Percentiles rank a stretch among this genome's conserved stretches.
These are phyloP conservation scores for Dryadomyces sulphureus DNA, from an alignment of 2,329 filamentous ascomycete species.

Conservation along the genomic window DNA sequence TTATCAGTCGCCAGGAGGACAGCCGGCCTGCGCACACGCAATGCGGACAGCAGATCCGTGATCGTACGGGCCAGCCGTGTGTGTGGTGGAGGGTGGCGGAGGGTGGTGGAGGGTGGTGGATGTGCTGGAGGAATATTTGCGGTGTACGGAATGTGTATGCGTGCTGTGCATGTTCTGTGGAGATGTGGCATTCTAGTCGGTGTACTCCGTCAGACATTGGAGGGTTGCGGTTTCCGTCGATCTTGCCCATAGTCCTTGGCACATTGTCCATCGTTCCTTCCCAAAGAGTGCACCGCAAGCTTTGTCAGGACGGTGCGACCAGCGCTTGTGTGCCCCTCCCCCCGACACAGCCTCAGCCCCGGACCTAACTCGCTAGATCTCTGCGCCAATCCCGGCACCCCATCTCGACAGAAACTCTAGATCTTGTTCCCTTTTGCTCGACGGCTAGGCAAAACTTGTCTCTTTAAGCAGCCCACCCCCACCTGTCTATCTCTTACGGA, in stretches of 20 bases:
- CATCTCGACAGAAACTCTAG: neutral
- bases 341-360: neutral
- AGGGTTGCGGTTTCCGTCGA: too few species aligned
- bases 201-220: too few species aligned
- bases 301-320: neutral
- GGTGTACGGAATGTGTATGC: too few species aligned
- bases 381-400: neutral
- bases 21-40: neutral
- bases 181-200: too few species aligned
- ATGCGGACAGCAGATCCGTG: neutral
- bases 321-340: too few species aligned
- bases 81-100: too few species aligned
- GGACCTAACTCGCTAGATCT: neutral
- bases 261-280: neutral
- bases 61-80: neutral
- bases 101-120: neutral
- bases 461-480: slow-evolving; percentile 3
- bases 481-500: neutral
- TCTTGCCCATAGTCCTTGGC: too few species aligned
- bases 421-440: slow-evolving; percentile 5
- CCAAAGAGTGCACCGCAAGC: neutral
- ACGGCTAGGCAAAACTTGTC: neutral
- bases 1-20: slow-evolving; percentile 8
- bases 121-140: too few species aligned
- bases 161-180: too few species aligned